A percentile compares a stretch with the other conserved stretches of the same genome.
Evolutionary conservation across 2,329 filamentous ascomycete genomes (phyloP).

Genomic region (Aspergillus sp.): DNA sequence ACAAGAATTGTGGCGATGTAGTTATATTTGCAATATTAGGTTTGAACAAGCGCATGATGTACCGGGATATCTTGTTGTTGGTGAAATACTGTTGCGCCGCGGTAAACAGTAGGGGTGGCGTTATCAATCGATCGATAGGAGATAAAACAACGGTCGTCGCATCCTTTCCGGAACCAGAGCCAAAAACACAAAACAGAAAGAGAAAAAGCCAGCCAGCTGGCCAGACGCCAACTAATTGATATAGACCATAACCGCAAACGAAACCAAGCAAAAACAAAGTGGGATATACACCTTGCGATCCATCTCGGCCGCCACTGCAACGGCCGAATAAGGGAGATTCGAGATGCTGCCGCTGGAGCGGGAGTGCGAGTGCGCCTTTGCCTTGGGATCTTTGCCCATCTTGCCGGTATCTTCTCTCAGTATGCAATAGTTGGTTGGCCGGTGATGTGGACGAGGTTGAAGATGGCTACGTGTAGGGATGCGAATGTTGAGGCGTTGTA

Average conservation of each 20-base stretch:
- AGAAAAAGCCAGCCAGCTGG: neutral
- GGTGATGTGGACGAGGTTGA: no score
- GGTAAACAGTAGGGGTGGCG: no score
- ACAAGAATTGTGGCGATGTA: no score
- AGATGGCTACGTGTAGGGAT: no score
- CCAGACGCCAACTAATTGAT: constrained; percentile 15
- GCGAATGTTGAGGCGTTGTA: no score
- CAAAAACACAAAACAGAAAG: neutral
- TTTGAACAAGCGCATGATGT: no score
- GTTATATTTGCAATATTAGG: no score
- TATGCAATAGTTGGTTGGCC: no score
- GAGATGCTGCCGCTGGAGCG: neutral
- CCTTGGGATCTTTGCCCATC: neutral
- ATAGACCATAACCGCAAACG: constrained; percentile 31
- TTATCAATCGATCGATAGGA: no score
- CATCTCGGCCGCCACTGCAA: constrained; percentile 17
- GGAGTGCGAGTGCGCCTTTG: neutral
- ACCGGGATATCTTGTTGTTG: no score
- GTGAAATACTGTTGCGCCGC: no score
- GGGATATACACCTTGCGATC: constrained; percentile 29
- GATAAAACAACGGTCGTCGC: neutral
- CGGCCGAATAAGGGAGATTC: neutral
- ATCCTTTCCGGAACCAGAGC: neutral
- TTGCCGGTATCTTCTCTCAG: no score
- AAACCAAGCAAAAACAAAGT: constrained; percentile 30